Percentiles rank a stretch among this genome's conserved stretches.
Evolutionary conservation across 2,329 filamentous ascomycete genomes (phyloP).

Genomic region (Epichloe sp.): DNA sequence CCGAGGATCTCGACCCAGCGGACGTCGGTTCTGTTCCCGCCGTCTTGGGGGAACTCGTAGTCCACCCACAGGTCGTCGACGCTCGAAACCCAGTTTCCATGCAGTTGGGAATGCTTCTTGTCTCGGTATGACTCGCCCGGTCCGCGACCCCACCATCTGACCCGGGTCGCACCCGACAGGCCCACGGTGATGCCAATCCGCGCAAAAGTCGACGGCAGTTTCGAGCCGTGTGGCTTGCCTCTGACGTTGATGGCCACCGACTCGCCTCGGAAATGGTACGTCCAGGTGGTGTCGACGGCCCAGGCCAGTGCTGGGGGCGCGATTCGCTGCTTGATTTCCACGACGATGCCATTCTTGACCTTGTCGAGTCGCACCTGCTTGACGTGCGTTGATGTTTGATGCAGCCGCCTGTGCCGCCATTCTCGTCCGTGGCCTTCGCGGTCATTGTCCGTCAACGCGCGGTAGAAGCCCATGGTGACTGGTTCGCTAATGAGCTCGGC

Average conservation of each 20-base stretch:
- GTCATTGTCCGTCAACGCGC: conserved; percentile 55
- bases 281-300: conserved; percentile 36
- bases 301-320: conserved; percentile 53
- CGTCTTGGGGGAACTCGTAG: conserved; percentile 59
- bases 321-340: conserved; percentile 38
- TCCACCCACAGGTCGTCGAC: conserved; percentile 42
- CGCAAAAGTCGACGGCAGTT: conserved; percentile 44
- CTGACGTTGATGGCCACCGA: conserved; percentile 36
- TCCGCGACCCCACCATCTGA: conserved; percentile 55
- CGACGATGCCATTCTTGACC: conserved; percentile 18
- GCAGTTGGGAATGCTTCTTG: conserved; percentile 45
- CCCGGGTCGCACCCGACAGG: conserved; percentile 23
- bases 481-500: conserved; percentile 31
- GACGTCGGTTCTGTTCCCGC: conserved; percentile 50
- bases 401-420: conserved; percentile 37
- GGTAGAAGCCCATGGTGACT: conserved; percentile 43
- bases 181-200: conserved; percentile 47
- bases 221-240: conserved; percentile 31
- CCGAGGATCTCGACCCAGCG: conserved; percentile 41
- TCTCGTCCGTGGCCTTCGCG: conserved; percentile 40
- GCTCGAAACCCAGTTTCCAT: conserved; percentile 37
- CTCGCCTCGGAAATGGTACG: conserved; percentile 40
- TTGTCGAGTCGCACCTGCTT: conserved; percentile 21
- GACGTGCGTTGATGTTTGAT: conserved; percentile 32
- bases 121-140: conserved; percentile 55